Evolutionary conservation across 2,329 filamentous ascomycete genomes (phyloP).

Genomic region (Cordyceps fumosorosea): DNA sequence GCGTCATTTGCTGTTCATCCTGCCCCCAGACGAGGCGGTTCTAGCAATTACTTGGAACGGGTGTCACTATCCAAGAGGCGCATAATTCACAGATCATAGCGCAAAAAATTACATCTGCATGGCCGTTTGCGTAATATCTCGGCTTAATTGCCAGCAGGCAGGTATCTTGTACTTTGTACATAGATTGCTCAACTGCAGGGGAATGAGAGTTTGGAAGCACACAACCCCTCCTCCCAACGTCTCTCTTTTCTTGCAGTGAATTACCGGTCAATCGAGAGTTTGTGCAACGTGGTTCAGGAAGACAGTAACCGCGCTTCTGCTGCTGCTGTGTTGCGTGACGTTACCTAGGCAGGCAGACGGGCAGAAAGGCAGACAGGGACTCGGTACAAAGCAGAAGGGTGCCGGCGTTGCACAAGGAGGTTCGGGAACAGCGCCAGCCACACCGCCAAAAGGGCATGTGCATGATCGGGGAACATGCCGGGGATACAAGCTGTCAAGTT

Average conservation of each 20-base stretch:
- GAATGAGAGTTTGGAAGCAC: not conserved
- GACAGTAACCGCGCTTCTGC: no score
- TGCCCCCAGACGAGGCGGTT: not conserved
- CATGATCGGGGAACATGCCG: not conserved
- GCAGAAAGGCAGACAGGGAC: not conserved
- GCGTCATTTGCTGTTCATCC: not conserved
- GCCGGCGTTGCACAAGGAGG: not conserved
- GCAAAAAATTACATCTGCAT: not conserved
- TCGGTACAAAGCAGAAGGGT: not conserved
- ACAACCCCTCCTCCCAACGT: not conserved
- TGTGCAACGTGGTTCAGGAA: not conserved
- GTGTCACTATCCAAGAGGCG: not conserved
- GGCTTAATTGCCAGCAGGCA: not conserved
- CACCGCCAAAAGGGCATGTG: conserved; percentile 2
- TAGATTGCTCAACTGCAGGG: not conserved
- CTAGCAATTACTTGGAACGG: not conserved
- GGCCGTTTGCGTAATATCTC: not conserved
- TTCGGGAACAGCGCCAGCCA: not conserved
- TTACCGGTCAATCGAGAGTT: not conserved
- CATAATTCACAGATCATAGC: not conserved
- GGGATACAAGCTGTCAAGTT: not conserved
- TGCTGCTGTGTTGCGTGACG: not conserved
- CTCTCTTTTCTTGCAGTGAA: not conserved
- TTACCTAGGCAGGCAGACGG: not conserved
- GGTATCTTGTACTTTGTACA: conserved; percentile 6